Evolutionary conservation across 108 stramenopile species (phyloP).

Genomic region (Epithemia pelagica): DNA sequence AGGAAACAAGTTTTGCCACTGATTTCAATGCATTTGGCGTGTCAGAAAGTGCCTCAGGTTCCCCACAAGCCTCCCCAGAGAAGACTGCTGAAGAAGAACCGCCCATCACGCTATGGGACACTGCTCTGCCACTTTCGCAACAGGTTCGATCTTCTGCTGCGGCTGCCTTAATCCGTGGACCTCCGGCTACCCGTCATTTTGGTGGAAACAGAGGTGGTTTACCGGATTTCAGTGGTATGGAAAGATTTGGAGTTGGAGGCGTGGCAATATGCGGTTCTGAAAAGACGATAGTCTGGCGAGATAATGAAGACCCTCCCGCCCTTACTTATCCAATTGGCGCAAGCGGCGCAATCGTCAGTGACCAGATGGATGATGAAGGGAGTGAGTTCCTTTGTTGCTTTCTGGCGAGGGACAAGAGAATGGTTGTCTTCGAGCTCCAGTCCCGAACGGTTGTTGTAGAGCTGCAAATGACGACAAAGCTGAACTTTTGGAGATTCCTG

Average conservation of each 20-base stretch:
- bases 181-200: slow-evolving; percentile 83
- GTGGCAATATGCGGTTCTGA: slow-evolving; percentile 82
- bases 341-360: slow-evolving; percentile 82
- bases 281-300: slow-evolving; percentile 80
- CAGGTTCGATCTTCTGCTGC: slow-evolving; percentile 72
- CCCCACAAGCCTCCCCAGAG: slow-evolving; percentile 3
- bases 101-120: slow-evolving; percentile 37
- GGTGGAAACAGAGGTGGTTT: slow-evolving; percentile 85
- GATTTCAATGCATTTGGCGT: slow-evolving; percentile 13
- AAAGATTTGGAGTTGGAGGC: slow-evolving; percentile 63
- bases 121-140: slow-evolving; percentile 51
- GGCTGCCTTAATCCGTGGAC: slow-evolving; percentile 76
- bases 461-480: slow-evolving; percentile 88
- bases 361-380: slow-evolving; percentile 63
- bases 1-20: slow-evolving; percentile 1
- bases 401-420: slow-evolving; percentile 80
- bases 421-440: slow-evolving; percentile 76
- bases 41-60: not conserved
- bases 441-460: slow-evolving; percentile 78
- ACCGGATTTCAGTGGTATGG: slow-evolving; percentile 31
- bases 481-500: slow-evolving; percentile 87
- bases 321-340: slow-evolving; percentile 83
- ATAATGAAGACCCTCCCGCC: slow-evolving; percentile 64
- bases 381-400: slow-evolving; percentile 88
- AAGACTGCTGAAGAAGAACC: slow-evolving; percentile 21